Base-by-base conservation (phyloP, 805 yeast species). In the Metschnikowia lochheadii region DNA sequence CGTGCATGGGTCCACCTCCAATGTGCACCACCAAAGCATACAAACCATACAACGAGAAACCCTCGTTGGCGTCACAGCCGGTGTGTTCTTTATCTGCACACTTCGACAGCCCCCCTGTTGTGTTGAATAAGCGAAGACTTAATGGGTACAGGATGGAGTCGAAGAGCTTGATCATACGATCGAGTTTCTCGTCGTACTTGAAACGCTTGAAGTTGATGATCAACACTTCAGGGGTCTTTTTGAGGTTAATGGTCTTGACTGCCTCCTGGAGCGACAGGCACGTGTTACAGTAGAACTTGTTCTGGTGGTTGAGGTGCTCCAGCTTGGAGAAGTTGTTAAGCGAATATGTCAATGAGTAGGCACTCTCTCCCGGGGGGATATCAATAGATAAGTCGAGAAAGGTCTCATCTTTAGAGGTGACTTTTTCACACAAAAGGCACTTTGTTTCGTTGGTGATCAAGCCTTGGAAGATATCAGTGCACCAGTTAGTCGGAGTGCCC, bases 1-100 rank as follows among this genome's bases (percentile, higher is more conserved):
- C 99, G 68, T 91, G 97, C 72, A 89, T 90, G 1, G 98, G 97
- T 0, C 98, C 97, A 3, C 97, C 96, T 5, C 99, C 99, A 57
- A 94, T 83, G 63, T 94, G 99, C 10, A 94, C 90, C 11, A 94
- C 94, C 40, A 92, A 84, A 0, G 92, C 89, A 55, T 83, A 85
- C 46, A 94, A 70, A 60, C 91, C 96, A 62, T 90, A 94, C 17
- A 84, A 73, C 10, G 65, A 59, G 48, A 65, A 65, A 10, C 48
- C 52, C 6, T 44, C 44, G 5, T 38, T 39, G n/a, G 48, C 35
- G 3, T 45, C 49, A 23, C 13, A 10, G 20, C 47, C 21, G 15
- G 39, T 20, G 41, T 18, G 36, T n/a, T 23, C 42, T 7, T 15
- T 13, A 15, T 41, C 40, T 6, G 17, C n/a, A 6, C 36, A 5